Conservation (phyloP, 2,329 filamentous ascomycete genomes). For the Alternaria tenuissima region DNA sequence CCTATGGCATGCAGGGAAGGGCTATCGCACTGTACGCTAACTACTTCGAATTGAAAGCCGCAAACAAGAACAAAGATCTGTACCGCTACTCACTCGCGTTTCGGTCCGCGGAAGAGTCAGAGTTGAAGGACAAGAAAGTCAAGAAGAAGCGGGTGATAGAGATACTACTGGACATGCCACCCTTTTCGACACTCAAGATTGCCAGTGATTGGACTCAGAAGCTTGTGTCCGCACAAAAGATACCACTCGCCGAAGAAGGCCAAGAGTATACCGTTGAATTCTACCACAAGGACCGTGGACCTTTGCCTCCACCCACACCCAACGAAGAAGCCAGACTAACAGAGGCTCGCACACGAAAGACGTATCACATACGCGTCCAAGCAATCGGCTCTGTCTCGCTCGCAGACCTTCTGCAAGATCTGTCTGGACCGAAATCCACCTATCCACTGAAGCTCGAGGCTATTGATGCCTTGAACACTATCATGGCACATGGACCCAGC, state of each 20-base stretch:
- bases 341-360: constrained; percentile 29
- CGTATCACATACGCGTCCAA: constrained; percentile 30
- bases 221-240: constrained; percentile 36
- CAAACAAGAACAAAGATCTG: constrained; percentile 27
- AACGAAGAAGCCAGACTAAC: constrained; percentile 26
- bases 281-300: constrained; percentile 38
- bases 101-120: constrained; percentile 40
- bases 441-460: constrained; percentile 60
- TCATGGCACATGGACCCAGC: constrained; percentile 61
- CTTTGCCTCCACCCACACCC: constrained; percentile 21
- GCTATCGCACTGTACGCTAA: constrained; percentile 54
- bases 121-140: constrained; percentile 43
- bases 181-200: constrained; percentile 39
- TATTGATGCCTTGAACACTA: constrained; percentile 66
- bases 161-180: constrained; percentile 49
- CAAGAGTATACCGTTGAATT: constrained; percentile 35
- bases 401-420: constrained; percentile 53
- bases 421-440: constrained; percentile 52
- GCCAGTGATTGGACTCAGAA: constrained; percentile 53
- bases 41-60: constrained; percentile 49
- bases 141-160: constrained; percentile 60
- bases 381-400: constrained; percentile 37
- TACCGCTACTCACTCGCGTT: constrained; percentile 42
- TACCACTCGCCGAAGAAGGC: constrained; percentile 22
- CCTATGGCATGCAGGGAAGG: constrained; percentile 50